Conservation (phyloP, 257 asterid species). For the Scutellaria galericulata region DNA sequence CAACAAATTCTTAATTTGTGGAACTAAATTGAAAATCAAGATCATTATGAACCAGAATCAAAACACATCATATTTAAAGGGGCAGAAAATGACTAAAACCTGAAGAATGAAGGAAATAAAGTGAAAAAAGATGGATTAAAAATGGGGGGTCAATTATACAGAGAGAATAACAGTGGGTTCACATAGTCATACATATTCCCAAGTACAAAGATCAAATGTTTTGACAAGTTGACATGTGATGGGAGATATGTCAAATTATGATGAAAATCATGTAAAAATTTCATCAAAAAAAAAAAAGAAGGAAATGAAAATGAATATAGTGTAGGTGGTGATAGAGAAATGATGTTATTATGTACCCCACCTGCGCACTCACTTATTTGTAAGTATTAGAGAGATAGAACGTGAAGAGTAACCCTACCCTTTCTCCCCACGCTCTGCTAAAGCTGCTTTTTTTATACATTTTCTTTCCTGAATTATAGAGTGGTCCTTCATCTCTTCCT, state of each 20-base stretch:
- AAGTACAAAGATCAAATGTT: slow-evolving; percentile 45
- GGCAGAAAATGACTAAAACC: no score
- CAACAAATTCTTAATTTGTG: no score
- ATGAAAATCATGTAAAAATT: neutral
- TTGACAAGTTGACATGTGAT: slow-evolving; percentile 41
- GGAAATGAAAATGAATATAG: neutral
- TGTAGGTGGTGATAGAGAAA: neutral
- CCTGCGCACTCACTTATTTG: slow-evolving; percentile 52
- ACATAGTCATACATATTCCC: slow-evolving; percentile 44
- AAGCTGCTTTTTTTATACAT: slow-evolving; percentile 53
- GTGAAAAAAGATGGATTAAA: neutral
- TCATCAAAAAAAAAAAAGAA: neutral
- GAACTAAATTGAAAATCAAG: no score
- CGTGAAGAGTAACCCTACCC: slow-evolving; percentile 64
- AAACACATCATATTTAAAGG: no score
- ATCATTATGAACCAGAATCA: no score
- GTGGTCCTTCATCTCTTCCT: slow-evolving; percentile 47
- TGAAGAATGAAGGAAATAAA: neutral
- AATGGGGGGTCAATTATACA: slow-evolving; percentile 40
- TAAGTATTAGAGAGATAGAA: slow-evolving; percentile 46
- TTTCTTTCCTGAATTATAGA: slow-evolving; percentile 54
- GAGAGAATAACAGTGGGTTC: slow-evolving; percentile 54
- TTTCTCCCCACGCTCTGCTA: slow-evolving; percentile 58
- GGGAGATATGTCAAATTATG: slow-evolving; percentile 31
- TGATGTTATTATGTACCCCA: slow-evolving; percentile 39